Base-by-base conservation (phyloP, 2,329 filamentous ascomycete species). In the Trichoderma semiorbis region DNA sequence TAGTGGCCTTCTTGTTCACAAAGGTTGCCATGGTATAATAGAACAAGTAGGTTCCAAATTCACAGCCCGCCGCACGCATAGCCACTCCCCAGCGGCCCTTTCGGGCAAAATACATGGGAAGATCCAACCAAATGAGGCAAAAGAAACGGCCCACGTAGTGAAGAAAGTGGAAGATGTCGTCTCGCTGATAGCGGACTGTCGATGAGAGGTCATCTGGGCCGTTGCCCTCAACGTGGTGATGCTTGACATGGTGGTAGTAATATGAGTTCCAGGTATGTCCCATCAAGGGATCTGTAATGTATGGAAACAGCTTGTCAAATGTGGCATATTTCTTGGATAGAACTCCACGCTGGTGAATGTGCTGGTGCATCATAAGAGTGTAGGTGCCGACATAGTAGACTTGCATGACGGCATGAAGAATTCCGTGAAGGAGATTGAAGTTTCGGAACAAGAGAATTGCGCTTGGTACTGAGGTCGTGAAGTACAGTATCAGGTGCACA, bases 231-330 rank as follows among this genome's bases (percentile, higher is more conserved):
- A 95, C 90, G 75, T 95, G 93, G 78, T 95, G 93, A 78, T 94
- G 92, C 83, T 95, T 95, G 78, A 95, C 92, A 77, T 95, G 93
- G 78, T 95, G 93, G 78, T 94, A 95, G 79, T 88, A 95, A 82
- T 95, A 95, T 2, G 90, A 91, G 81, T 95, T 93, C 92, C 92
- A 94, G 0, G 92, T 94, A 77, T 95, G 93, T 12, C 93, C 93
- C 88, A 94, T 92, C 71, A 95, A 81, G 0, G 92, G 92, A 75
- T 94, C 91, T 12, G 89, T 83, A 53, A 95, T 80, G 78, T 94
- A 95, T 0, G 93, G 93, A 75, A 94, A 95, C 2, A 85, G 67
- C 7, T 81, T 78, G 77, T 95, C 93, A 72, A 95, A 80, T 34
- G 86, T 77, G 39, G 82, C 81, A 69, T 86, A 88, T 8, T 82